Conservation (phyloP, 2,329 filamentous ascomycete species). For the Venturia oleaginea region DNA sequence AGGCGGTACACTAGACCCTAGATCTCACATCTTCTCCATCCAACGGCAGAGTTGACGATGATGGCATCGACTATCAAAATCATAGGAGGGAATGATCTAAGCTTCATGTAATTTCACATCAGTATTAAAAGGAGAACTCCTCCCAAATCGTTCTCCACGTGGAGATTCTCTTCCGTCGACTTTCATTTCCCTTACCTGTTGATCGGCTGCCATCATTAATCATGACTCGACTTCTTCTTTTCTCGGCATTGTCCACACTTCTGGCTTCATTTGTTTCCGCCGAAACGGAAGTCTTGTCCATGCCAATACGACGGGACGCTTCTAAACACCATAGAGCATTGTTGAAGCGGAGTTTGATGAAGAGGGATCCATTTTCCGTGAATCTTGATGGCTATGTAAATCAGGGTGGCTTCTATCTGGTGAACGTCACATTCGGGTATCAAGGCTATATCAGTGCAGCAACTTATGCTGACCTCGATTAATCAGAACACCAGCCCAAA, state of each 20-base stretch:
- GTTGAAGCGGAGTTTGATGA: neutral
- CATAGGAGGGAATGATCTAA: neutral
- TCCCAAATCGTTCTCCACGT: neutral
- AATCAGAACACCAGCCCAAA: conserved; percentile 48
- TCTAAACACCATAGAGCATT: neutral
- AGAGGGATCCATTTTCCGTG: neutral
- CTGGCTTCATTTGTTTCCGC: neutral
- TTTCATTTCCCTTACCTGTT: neutral
- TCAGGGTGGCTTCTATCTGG: neutral
- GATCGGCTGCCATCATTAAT: neutral
- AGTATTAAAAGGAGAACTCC: neutral
- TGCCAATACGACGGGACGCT: neutral
- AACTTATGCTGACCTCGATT: neutral
- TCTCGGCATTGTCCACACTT: neutral
- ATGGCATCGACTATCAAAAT: neutral
- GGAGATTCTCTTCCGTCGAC: neutral
- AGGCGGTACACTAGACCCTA: neutral
- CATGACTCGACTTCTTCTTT: neutral
- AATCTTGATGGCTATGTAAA: neutral
- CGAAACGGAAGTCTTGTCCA: neutral
- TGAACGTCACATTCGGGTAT: neutral
- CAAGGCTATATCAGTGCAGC: no score
- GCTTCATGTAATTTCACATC: neutral
- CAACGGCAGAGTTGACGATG: no score
- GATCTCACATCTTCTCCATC: neutral